Evolutionary conservation across 2,329 filamentous ascomycete genomes (phyloP).

Genomic region (Septoria linicola): DNA sequence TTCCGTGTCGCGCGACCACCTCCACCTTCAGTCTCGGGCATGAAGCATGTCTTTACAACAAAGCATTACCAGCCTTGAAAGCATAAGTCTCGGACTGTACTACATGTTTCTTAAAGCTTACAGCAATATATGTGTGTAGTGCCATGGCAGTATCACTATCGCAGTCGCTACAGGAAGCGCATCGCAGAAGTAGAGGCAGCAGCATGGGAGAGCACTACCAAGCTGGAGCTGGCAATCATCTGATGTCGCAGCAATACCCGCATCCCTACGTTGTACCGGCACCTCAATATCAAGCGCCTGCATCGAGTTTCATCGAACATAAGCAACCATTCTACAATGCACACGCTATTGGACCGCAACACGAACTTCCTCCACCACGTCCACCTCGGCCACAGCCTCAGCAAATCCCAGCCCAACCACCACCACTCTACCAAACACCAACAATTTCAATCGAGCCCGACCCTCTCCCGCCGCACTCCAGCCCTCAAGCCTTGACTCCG

Average conservation of each 20-base stretch:
- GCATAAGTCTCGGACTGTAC: no score
- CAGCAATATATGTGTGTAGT: neutral
- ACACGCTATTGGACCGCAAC: neutral
- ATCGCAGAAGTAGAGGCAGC: neutral
- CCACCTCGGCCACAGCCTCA: conserved; percentile 6
- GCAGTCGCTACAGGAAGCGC: conserved; percentile 9
- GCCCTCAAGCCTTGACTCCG: conserved; percentile 25
- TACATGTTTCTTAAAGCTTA: no score
- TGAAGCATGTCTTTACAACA: no score
- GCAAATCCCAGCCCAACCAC: neutral
- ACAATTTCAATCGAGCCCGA: conserved; percentile 22
- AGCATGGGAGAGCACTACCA: conserved; percentile 13
- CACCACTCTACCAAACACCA: neutral
- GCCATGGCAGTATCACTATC: conserved; percentile 23
- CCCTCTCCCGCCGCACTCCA: conserved; percentile 27
- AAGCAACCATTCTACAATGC: neutral
- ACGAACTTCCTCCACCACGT: conserved; percentile 7
- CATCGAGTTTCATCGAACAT: neutral
- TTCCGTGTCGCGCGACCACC: no score
- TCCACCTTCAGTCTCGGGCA: no score
- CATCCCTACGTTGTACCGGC: neutral
- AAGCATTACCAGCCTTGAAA: no score
- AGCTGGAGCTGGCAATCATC: neutral
- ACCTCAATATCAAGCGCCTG: neutral
- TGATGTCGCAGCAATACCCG: no score